Percentiles rank a stretch among this genome's conserved stretches.
phyloP scores from a whole-genome alignment of 2,329 filamentous ascomycete species.

The Epichloe brachyelytri region DNA sequence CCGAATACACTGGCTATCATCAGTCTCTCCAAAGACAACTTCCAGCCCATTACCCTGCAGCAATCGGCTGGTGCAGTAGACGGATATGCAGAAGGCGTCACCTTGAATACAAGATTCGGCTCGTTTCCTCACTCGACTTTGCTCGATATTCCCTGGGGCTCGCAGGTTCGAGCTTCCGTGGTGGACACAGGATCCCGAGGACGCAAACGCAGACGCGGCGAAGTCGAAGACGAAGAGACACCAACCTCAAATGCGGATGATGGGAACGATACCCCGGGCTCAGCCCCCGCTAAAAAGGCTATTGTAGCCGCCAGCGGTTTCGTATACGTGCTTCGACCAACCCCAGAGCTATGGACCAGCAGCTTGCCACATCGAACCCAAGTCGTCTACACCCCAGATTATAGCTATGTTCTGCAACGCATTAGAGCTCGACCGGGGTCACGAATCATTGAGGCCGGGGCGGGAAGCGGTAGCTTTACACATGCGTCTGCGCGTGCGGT shows the following conservation, averaged over 20 bases:
- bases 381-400: conserved; percentile 78
- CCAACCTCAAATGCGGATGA: conserved; percentile 23
- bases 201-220: conserved; percentile 45
- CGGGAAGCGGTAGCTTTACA: conserved; percentile 73
- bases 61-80: conserved; percentile 48
- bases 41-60: conserved; percentile 61
- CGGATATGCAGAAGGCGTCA: conserved; percentile 63
- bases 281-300: conserved; percentile 30
- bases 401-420: conserved; percentile 70
- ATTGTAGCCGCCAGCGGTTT: conserved; percentile 53
- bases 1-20: conserved; percentile 65
- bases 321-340: conserved; percentile 65
- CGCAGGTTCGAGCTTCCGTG: conserved; percentile 76
- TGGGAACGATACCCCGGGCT: conserved; percentile 17
- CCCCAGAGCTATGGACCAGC: conserved; percentile 71
- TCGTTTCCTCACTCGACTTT: conserved; percentile 75
- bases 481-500: conserved; percentile 66
- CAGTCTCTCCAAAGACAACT: conserved; percentile 77
- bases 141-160: conserved; percentile 74
- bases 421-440: conserved; percentile 62
- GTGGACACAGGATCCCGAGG: conserved; percentile 88
- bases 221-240: conserved; percentile 31
- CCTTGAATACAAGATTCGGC: conserved; percentile 86
- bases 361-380: conserved; percentile 72
- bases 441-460: conserved; percentile 66